These are phyloP conservation scores for Aspergillus homomorphus DNA, from an alignment of 495 filamentous ascomycete species.

Conservation along the genomic window DNA sequence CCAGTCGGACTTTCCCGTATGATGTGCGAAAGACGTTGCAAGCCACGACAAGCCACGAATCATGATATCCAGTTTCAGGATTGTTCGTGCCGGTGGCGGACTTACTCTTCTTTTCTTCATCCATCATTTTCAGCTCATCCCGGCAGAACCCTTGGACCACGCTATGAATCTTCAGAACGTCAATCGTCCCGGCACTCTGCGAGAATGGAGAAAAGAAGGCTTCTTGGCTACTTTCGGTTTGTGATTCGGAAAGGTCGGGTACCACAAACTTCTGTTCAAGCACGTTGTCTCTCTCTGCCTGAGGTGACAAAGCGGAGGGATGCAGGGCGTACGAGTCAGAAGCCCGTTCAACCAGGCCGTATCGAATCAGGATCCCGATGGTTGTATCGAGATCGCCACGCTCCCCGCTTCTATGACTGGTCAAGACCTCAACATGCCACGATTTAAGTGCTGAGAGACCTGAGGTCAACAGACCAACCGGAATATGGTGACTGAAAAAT, in stretches of 20 bases:
- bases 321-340: conserved; percentile 38
- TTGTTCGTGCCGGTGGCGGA: neutral
- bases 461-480: conserved; percentile 70
- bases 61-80: conserved; percentile 31
- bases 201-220: conserved; percentile 37
- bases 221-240: conserved; percentile 49
- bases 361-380: conserved; percentile 62
- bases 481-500: conserved; percentile 72
- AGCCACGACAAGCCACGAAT: conserved; percentile 64
- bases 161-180: conserved; percentile 71
- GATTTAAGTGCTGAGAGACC: conserved; percentile 56
- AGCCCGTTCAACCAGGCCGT: conserved; percentile 65
- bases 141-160: conserved; percentile 79
- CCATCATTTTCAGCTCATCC: conserved; percentile 57
- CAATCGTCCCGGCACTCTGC: conserved; percentile 50
- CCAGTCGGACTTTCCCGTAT: conserved; percentile 59
- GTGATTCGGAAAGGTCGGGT: conserved; percentile 35
- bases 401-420: conserved; percentile 48
- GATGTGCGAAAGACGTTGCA: conserved; percentile 58
- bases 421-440: conserved; percentile 47
- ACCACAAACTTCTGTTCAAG: conserved; percentile 21
- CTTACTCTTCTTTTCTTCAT: conserved; percentile 44
- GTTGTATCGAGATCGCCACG: conserved; percentile 65
- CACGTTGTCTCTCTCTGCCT: conserved; percentile 22
- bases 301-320: conserved; percentile 28